A percentile compares a stretch with the other conserved stretches of the same genome.
Evolutionary conservation across 1,284 basidiomycete species (phyloP).

Genomic region (Tylopilus orsonianus): DNA sequence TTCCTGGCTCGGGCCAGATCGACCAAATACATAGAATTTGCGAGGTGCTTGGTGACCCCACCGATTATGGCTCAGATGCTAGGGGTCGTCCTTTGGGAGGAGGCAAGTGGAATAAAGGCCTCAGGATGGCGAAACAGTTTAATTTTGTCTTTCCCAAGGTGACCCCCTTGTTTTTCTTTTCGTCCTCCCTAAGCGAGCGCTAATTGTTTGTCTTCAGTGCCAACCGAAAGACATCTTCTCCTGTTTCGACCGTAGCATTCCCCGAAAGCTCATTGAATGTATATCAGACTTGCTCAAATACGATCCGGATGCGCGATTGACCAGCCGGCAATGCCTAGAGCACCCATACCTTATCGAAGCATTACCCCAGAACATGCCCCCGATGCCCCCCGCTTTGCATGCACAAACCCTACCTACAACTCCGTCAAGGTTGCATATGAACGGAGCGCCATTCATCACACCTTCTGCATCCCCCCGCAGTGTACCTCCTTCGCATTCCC

Average conservation of each 20-base stretch:
- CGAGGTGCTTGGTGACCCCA: slow-evolving; percentile 92
- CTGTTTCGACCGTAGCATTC: slow-evolving; percentile 80
- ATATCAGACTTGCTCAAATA: slow-evolving; percentile 92
- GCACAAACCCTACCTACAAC: slow-evolving; percentile 32
- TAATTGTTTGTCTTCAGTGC: slow-evolving; percentile 47
- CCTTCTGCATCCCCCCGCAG: slow-evolving; percentile 52
- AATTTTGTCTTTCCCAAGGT: slow-evolving; percentile 94
- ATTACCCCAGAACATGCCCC: slow-evolving; percentile 66
- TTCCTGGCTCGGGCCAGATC: slow-evolving; percentile 94
- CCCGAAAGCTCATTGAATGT: slow-evolving; percentile 84
- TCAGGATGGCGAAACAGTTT: slow-evolving; percentile 82
- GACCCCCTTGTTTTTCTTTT: slow-evolving; percentile 11
- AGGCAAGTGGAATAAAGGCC: slow-evolving; percentile 83
- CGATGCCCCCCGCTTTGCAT: slow-evolving; percentile 54
- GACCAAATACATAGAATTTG: slow-evolving; percentile 93
- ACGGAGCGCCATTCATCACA: slow-evolving; percentile 43
- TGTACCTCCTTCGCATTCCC: slow-evolving; percentile 61
- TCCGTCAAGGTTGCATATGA: slow-evolving; percentile 39
- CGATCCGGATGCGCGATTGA: slow-evolving; percentile 85
- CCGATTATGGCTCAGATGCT: slow-evolving; percentile 78
- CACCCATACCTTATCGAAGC: slow-evolving; percentile 86
- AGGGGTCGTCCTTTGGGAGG: slow-evolving; percentile 78
- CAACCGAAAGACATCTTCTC: slow-evolving; percentile 74
- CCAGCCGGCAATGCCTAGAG: slow-evolving; percentile 82
- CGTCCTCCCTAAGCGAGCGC: background rate